Percentiles rank a stretch among this genome's conserved stretches.
Evolutionary conservation across 2,329 filamentous ascomycete species (phyloP).

Genomic region (Thelonectria rubi): DNA sequence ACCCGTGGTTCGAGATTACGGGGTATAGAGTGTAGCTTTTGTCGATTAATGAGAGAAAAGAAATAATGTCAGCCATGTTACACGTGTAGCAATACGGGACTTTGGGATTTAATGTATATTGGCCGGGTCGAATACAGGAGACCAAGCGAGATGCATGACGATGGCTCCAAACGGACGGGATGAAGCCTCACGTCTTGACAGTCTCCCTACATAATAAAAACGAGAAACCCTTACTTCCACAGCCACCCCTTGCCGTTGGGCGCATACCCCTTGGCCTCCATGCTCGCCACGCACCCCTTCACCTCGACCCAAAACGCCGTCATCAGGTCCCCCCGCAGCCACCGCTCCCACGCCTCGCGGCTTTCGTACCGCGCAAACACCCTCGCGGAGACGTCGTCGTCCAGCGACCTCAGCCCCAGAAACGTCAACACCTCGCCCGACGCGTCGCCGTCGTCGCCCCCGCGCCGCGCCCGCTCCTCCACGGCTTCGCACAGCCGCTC

Average conservation of each 20-base stretch:
- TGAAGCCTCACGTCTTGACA: constrained; percentile 1
- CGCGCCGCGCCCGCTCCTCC: constrained; percentile 24
- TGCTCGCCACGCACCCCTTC: constrained; percentile 31
- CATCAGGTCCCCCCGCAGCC: constrained; percentile 26
- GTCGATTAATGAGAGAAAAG: neutral
- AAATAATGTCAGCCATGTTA: neutral
- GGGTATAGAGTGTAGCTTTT: constrained; percentile 12
- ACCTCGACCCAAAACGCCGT: constrained; percentile 35
- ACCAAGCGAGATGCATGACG: neutral
- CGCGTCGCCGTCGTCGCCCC: constrained; percentile 16
- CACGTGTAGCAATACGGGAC: neutral
- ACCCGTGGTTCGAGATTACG: constrained; percentile 34
- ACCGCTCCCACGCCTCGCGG: constrained; percentile 35
- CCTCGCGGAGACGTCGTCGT: constrained; percentile 34
- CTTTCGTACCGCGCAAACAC: constrained; percentile 38
- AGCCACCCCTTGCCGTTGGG: constrained; percentile 41
- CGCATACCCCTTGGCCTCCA: constrained; percentile 32
- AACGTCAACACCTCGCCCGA: constrained; percentile 35
- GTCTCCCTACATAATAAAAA: too few relatives aligned
- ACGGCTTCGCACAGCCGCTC: constrained; percentile 30
- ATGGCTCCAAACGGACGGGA: neutral
- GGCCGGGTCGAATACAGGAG: neutral
- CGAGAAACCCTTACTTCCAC: constrained; percentile 35
- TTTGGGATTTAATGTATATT: neutral
- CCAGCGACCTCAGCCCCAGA: constrained; percentile 32